Evolutionary conservation across 805 yeast species (phyloP).

Genomic region (Lipomyces sp.): DNA sequence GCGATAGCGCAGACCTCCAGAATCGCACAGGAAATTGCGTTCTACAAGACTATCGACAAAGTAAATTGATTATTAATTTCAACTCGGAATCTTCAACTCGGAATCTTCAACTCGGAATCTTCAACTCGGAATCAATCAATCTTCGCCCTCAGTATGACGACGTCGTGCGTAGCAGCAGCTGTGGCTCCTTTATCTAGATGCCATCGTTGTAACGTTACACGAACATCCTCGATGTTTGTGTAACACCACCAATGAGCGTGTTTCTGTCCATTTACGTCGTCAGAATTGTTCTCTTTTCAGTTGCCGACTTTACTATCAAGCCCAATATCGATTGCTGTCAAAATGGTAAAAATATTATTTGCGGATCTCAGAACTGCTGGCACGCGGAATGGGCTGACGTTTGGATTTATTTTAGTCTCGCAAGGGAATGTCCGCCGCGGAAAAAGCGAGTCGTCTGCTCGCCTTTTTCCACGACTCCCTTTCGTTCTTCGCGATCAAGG

Average conservation of each 20-base stretch:
- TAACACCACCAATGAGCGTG: neutral
- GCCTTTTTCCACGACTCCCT: constrained; percentile 33
- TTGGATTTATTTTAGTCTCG: constrained; percentile 25
- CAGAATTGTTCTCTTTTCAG: neutral
- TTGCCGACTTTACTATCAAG: neutral
- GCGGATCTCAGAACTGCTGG: neutral
- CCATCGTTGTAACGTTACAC: neutral
- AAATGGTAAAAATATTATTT: neutral
- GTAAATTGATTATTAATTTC: neutral
- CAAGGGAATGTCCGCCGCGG: constrained; percentile 37
- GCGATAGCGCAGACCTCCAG: no score
- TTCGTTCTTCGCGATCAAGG: constrained; percentile 49
- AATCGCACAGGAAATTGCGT: neutral
- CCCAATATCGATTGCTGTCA: neutral
- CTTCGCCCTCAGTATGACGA: no score
- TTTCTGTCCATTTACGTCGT: neutral
- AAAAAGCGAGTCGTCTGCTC: constrained; percentile 29
- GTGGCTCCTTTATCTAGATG: neutral
- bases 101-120: no score
- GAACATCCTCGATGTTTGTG: neutral
- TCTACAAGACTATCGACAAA: neutral
- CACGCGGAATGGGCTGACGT: neutral
- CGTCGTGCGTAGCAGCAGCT: neutral
- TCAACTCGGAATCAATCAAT: no score
- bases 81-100: neutral